phyloP scores from a whole-genome alignment of 495 filamentous ascomycete genomes.

The Echria macrotheca region DNA sequence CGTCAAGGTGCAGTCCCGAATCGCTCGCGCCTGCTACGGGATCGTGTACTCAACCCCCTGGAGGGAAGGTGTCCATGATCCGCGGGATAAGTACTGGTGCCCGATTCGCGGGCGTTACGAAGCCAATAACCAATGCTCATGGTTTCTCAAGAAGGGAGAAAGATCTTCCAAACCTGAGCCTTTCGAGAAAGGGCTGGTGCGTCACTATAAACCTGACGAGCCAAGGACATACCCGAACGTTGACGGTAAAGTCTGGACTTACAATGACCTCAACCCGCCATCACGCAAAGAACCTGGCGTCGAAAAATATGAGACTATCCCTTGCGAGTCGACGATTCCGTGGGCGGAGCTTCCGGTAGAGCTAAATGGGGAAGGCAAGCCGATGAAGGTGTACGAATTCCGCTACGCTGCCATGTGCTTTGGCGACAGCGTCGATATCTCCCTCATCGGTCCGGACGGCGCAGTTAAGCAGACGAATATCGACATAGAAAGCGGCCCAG shows the following conservation, averaged over 20 bases:
- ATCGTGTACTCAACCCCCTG: too few species aligned
- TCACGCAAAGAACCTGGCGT: not conserved
- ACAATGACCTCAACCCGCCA: not conserved
- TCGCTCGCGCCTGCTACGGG: too few species aligned
- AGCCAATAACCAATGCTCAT: too few species aligned
- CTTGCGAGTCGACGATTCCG: not conserved
- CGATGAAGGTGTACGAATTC: not conserved
- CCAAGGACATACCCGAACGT: too few species aligned
- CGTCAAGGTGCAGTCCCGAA: too few species aligned
- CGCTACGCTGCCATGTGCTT: not conserved
- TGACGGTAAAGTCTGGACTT: conserved; percentile 1
- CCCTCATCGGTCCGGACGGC: conserved; percentile 2
- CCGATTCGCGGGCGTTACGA: too few species aligned
- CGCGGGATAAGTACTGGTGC: too few species aligned
- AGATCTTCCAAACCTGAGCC: too few species aligned
- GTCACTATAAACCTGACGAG: too few species aligned
- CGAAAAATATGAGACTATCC: not conserved
- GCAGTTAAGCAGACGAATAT: not conserved
- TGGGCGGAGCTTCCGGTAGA: not conserved
- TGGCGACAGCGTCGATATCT: conserved; percentile 1
- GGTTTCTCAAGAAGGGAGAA: too few species aligned
- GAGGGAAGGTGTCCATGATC: too few species aligned
- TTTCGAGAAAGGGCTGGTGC: too few species aligned
- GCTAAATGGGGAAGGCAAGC: not conserved
- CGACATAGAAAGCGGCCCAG: not conserved